phyloP scores from a whole-genome alignment of 345 rosid genomes.

The Triadica sebifera region DNA sequence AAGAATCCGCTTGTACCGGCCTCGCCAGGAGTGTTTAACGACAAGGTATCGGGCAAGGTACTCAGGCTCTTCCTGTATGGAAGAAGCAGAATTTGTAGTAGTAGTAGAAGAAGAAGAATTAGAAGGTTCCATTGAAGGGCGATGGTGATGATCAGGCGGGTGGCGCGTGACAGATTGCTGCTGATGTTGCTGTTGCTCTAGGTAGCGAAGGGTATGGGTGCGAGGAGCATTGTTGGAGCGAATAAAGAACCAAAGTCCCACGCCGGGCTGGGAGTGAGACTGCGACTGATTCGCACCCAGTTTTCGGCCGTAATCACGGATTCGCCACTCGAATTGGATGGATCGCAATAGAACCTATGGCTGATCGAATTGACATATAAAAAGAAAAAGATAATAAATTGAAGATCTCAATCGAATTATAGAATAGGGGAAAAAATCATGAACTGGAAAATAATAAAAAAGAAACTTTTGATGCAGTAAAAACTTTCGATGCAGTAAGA shows the following conservation, averaged over 20 bases:
- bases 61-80: constrained; percentile 76
- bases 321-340: constrained; percentile 14
- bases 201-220: constrained; percentile 56
- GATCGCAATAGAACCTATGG: constrained; percentile 3
- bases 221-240: constrained; percentile 66
- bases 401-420: background rate
- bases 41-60: constrained; percentile 83
- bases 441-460: background rate
- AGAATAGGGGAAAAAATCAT: background rate
- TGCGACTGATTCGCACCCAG: constrained; percentile 98
- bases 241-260: constrained; percentile 65
- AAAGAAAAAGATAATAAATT: background rate
- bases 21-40: constrained; percentile 96
- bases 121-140: constrained; percentile 46
- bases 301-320: constrained; percentile 35
- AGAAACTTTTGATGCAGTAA: too few species aligned
- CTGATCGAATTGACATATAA: constrained; percentile 19
- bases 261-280: constrained; percentile 65
- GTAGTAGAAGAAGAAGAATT: constrained; percentile 12
- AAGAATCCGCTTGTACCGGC: constrained; percentile 88
- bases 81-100: constrained; percentile 27
- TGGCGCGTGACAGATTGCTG: constrained; percentile 43
- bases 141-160: constrained; percentile 33
- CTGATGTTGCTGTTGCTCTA: constrained; percentile 32
- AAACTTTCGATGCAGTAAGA: too few species aligned